These are phyloP conservation scores for Penicillium maclennaniae DNA, from an alignment of 495 filamentous ascomycete genomes.

Conservation along the genomic window DNA sequence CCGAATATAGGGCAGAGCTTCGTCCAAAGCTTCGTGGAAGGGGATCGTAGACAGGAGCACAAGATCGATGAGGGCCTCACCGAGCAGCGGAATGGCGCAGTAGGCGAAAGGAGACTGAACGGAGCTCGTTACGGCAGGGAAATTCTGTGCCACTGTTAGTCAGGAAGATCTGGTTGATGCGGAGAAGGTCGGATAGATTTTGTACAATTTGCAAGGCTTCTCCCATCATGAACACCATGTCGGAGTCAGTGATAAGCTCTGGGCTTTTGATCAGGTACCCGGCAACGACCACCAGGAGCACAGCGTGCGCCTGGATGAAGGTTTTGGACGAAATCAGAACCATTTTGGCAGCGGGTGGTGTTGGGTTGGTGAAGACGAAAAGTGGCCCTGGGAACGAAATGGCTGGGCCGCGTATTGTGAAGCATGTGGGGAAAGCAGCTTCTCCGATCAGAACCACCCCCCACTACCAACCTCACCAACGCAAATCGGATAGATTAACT, in stretches of 20 bases:
- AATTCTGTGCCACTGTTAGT: constrained; percentile 27
- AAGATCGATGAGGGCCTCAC: constrained; percentile 68
- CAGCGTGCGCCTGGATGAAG: constrained; percentile 70
- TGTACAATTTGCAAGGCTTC: constrained; percentile 75
- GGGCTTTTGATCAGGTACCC: constrained; percentile 79
- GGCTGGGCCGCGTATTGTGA: constrained; percentile 14
- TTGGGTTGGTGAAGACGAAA: constrained; percentile 3
- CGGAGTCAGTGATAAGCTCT: constrained; percentile 65
- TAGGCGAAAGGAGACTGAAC: constrained; percentile 62
- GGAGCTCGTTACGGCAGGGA: constrained; percentile 57
- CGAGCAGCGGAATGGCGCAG: constrained; percentile 63
- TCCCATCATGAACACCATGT: constrained; percentile 76
- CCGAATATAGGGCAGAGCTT: constrained; percentile 29
- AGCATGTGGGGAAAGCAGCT: constrained; percentile 22
- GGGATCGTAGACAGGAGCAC: constrained; percentile 57
- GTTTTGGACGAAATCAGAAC: constrained; percentile 70
- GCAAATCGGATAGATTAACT: background rate
- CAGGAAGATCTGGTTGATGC: constrained; percentile 28
- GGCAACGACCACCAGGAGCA: constrained; percentile 77
- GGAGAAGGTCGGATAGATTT: background rate
- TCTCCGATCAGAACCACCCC: constrained; percentile 14
- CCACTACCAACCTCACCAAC: constrained; percentile 7
- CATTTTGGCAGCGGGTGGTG: constrained; percentile 48
- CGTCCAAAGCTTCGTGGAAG: constrained; percentile 38
- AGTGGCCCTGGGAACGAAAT: constrained; percentile 1